Evolutionary conservation across 345 rosid species (phyloP), one percentile per base, ranked within the genome.

Genomic region (Litchi chinensis): DNA sequence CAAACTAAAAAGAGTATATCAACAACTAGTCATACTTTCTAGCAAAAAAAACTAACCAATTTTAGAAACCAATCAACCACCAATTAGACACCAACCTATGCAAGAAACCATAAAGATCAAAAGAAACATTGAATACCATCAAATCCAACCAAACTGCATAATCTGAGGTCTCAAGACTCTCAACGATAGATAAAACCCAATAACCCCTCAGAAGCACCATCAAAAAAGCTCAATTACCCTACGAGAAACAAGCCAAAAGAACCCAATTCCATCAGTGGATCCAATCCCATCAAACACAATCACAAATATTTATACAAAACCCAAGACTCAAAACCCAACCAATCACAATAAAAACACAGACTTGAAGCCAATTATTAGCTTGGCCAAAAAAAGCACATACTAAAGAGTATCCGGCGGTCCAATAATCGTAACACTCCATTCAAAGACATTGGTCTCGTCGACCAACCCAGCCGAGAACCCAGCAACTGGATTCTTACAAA

Each of bases 381-480:
- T 63, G 5, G 10, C 16, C 62, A 44, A 37, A 62, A 60, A 18
- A 68, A 75, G 21, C 5, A 83, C 88, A 32, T 83, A 93, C 99
- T 93, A 95, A 54, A 92, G 93, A 22, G 99, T 95, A 79, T 95
- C 99, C 3, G 99, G 97, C 13, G 99, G 99, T 48, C 99, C 99
- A 80, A 95, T 95, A 75, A 95, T 85, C 68, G 97, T 90, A 37
- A 95, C 99, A 65, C 92, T 85, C 99, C 99, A 95, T 84, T 95
- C 99, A 79, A 95, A 95, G 76, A 95, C 83, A 84, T 95, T 95
- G 75, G 62, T 90, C 80, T 95, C 99, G 69, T 95, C 99, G 28
- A 95, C 93, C 88, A 95, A 84, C 46, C 99, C 99, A n/a, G 99
- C 97, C 6, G 99, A 93, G 90, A 93, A 95, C 68, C 98, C 99